Conservation (phyloP, 2,329 filamentous ascomycete species). For the Aspergillus texensis region DNA sequence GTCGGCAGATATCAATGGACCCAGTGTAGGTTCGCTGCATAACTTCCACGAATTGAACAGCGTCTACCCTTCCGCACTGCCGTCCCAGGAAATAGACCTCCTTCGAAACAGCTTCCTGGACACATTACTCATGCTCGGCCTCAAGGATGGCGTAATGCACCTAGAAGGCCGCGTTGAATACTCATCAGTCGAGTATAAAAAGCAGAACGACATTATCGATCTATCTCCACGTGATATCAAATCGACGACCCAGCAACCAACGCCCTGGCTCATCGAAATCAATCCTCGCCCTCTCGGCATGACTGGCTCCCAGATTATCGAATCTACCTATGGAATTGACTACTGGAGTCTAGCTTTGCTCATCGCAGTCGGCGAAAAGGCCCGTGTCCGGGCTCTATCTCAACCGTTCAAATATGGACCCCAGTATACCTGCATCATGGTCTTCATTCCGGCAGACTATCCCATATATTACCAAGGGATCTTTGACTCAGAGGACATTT, state of each 20-base stretch:
- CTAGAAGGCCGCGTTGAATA: constrained; percentile 12
- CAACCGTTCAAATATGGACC: constrained; percentile 4
- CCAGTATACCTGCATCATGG: constrained; percentile 6
- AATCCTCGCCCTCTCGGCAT: constrained; percentile 9
- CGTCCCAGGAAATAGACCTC: not conserved
- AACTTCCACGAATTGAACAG: constrained; percentile 7
- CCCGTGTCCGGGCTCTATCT: not conserved
- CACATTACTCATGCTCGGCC: constrained; percentile 5
- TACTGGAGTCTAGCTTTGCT: constrained; percentile 7
- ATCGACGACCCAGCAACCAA: not conserved
- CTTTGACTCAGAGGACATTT: constrained; percentile 1
- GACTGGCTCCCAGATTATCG: not conserved
- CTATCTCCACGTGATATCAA: not conserved
- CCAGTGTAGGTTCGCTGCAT: not conserved
- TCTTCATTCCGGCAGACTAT: constrained; percentile 9
- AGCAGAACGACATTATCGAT: not conserved
- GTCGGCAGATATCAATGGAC: not conserved
- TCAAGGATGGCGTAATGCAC: constrained; percentile 7
- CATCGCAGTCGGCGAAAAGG: not conserved
- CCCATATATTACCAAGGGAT: not conserved
- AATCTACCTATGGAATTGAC: constrained; percentile 12
- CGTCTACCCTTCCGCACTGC: constrained; percentile 8
- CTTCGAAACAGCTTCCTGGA: not conserved
- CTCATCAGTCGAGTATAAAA: not conserved
- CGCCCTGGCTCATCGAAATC: constrained; percentile 11